A percentile compares a stretch with the other conserved stretches of the same genome.
phyloP scores from a whole-genome alignment of 345 rosid genomes.

The Salix purpurea region DNA sequence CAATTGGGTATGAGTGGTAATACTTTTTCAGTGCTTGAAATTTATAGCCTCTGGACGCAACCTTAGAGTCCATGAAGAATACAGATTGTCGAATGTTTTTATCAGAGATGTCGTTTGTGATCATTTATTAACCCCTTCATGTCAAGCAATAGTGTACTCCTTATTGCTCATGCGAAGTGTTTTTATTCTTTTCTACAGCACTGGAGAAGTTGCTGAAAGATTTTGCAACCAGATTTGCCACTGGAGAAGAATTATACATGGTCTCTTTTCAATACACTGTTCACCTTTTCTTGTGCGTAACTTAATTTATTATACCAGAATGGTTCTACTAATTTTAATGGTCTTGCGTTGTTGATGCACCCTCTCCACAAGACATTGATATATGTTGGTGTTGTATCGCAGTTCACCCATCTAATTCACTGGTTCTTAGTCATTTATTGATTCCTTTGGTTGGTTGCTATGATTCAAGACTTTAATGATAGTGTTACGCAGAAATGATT shows the following conservation, averaged over 20 bases:
- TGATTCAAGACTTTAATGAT: no score
- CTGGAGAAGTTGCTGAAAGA: constrained; percentile 48
- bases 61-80: neutral
- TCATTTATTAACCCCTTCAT: no score
- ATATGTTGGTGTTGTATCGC: neutral
- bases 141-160: neutral
- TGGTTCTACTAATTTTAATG: neutral
- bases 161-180: neutral
- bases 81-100: no score
- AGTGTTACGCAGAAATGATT: no score
- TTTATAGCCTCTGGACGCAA: no score
- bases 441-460: no score
- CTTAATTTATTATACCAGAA: neutral
- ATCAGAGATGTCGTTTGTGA: neutral
- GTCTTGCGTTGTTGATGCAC: neutral
- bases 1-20: neutral
- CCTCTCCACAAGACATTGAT: neutral
- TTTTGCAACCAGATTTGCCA: constrained; percentile 37
- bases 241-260: constrained; percentile 48
- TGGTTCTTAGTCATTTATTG: no score
- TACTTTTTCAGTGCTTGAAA: neutral
- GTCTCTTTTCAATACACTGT: constrained; percentile 16
- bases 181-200: constrained; percentile 28
- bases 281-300: neutral
- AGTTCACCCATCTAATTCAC: no score